phyloP scores from a whole-genome alignment of 306 rosid genomes.

The Mucuna pruriens region DNA sequence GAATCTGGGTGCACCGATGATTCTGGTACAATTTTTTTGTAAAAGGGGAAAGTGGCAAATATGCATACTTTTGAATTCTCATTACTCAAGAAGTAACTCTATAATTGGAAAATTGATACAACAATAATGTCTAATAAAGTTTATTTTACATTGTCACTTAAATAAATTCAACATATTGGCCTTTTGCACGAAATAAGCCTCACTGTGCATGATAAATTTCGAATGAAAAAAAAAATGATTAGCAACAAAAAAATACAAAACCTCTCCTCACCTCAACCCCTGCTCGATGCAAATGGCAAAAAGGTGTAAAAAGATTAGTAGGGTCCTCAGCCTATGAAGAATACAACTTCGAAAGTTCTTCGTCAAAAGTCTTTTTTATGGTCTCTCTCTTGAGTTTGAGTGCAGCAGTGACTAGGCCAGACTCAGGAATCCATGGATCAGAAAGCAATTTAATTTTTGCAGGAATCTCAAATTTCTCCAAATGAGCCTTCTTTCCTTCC shows the following conservation, averaged over 20 bases:
- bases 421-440: constrained; percentile 80
- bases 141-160: not conserved
- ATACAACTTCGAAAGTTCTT: constrained; percentile 64
- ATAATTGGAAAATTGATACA: not conserved
- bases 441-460: constrained; percentile 72
- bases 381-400: constrained; percentile 88
- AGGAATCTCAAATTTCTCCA: constrained; percentile 83
- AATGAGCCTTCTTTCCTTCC: constrained; percentile 78
- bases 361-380: constrained; percentile 63
- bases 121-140: not conserved
- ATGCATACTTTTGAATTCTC: not conserved
- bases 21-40: not conserved
- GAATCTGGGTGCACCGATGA: not conserved
- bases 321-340: constrained; percentile 37
- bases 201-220: constrained; percentile 19
- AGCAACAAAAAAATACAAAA: constrained; percentile 28
- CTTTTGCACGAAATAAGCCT: constrained; percentile 31
- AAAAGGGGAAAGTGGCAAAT: not conserved
- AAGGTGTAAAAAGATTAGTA: not conserved
- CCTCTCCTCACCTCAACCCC: not conserved
- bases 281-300: not conserved
- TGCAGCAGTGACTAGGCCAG: constrained; percentile 91
- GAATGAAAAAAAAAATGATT: not conserved
- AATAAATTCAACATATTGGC: constrained; percentile 27
- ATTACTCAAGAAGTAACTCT: not conserved